A percentile compares a stretch with the other conserved stretches of the same genome.
These are phyloP conservation scores for Zoysia pacifica DNA, from an alignment of 176 grass and related monocot species.

Conservation along the genomic window DNA sequence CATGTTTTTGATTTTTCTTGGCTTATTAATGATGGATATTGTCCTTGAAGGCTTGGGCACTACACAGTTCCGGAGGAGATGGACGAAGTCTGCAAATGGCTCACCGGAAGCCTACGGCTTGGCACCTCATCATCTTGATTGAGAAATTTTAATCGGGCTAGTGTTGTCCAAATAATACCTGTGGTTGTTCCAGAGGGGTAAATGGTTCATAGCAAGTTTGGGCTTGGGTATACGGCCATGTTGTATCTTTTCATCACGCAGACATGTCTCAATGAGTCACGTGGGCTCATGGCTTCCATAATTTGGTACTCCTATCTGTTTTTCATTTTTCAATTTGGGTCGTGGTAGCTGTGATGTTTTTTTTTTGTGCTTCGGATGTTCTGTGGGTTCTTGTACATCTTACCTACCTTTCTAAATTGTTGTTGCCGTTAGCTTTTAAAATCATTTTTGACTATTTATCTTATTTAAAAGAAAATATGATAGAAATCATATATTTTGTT, in stretches of 20 bases:
- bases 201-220: slow-evolving; percentile 45
- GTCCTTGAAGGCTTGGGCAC: slow-evolving; percentile 76
- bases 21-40: not conserved
- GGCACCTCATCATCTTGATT: slow-evolving; percentile 49
- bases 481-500: too few species aligned
- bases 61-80: slow-evolving; percentile 92
- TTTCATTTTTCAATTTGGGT: slow-evolving; percentile 36
- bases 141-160: slow-evolving; percentile 1
- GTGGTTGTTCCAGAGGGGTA: slow-evolving; percentile 43
- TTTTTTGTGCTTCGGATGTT: slow-evolving; percentile 2
- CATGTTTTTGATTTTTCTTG: not conserved
- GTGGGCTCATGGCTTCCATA: slow-evolving; percentile 27
- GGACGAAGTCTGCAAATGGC: slow-evolving; percentile 86
- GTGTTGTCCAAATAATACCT: slow-evolving; percentile 47
- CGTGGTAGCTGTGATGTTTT: not conserved
- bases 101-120: slow-evolving; percentile 58
- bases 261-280: slow-evolving; percentile 23
- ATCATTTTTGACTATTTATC: too few species aligned
- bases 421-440: too few species aligned
- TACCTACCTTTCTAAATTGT: too few species aligned
- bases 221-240: slow-evolving; percentile 57
- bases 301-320: slow-evolving; percentile 28
- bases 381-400: not conserved
- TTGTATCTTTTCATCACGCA: slow-evolving; percentile 41
- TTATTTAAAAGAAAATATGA: too few species aligned